A percentile compares a stretch with the other conserved stretches of the same genome.
phyloP scores from a whole-genome alignment of 495 filamentous ascomycete genomes.

The Tricharina praecox region DNA sequence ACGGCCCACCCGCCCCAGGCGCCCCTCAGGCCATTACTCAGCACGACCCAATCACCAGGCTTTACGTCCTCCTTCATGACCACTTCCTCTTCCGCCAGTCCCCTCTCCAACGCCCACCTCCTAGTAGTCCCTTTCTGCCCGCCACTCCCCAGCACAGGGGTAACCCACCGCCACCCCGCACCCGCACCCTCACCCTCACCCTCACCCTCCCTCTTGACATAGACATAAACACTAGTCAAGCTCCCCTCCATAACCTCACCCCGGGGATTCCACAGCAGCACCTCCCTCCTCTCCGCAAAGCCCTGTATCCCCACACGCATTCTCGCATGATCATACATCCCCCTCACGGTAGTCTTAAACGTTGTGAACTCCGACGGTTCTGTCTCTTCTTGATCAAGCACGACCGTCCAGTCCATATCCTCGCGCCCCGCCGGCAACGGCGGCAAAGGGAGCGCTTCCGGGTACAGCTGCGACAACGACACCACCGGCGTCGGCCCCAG shows the following conservation, averaged over 20 bases:
- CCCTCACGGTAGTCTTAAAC: slow-evolving; percentile 57
- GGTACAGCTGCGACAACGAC: slow-evolving; percentile 37
- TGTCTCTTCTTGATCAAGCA: slow-evolving; percentile 39
- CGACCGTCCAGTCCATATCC: slow-evolving; percentile 30
- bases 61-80: slow-evolving; percentile 3
- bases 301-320: slow-evolving; percentile 37
- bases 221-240: slow-evolving; percentile 58
- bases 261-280: slow-evolving; percentile 50
- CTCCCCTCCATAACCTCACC: slow-evolving; percentile 75
- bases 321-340: slow-evolving; percentile 48
- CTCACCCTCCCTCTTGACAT: slow-evolving; percentile 43
- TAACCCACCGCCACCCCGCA: too few relatives aligned
- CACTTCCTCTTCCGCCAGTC: slow-evolving; percentile 20
- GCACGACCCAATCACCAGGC: neutral
- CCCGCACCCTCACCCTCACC: too few relatives aligned
- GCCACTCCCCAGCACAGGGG: slow-evolving; percentile 45
- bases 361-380: slow-evolving; percentile 46
- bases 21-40: slow-evolving; percentile 31
- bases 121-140: slow-evolving; percentile 71
- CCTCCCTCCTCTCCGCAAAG: slow-evolving; percentile 42
- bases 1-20: slow-evolving; percentile 16
- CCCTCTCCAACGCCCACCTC: slow-evolving; percentile 55
- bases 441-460: slow-evolving; percentile 29
- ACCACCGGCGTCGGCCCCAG: slow-evolving; percentile 34
- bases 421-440: slow-evolving; percentile 10